Evolutionary conservation across 495 filamentous ascomycete genomes (phyloP).

Genomic region (Diplogelasinospora grovesii): DNA sequence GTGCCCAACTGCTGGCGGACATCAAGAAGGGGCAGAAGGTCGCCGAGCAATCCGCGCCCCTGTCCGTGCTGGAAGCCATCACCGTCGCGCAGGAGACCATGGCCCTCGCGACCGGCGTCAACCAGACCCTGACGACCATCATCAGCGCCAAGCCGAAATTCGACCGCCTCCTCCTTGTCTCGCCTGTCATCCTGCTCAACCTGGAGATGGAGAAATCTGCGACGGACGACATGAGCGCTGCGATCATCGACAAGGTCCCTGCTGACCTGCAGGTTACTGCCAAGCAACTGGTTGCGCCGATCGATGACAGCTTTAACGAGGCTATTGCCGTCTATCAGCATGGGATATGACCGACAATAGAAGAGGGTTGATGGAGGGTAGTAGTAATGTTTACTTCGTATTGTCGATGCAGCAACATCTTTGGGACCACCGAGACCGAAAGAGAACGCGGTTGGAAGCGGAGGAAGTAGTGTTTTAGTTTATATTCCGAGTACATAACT

Average conservation of each 20-base stretch:
- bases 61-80: constrained; percentile 15
- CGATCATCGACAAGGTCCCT: constrained; percentile 30
- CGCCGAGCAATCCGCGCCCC: constrained; percentile 16
- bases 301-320: constrained; percentile 22
- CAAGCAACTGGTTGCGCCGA: constrained; percentile 16
- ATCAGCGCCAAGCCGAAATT: constrained; percentile 28
- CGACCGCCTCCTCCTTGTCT: constrained; percentile 23
- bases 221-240: constrained; percentile 23
- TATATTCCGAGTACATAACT: too few relatives aligned
- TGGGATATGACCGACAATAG: background rate
- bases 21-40: constrained; percentile 24
- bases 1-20: constrained; percentile 20
- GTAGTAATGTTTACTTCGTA: background rate
- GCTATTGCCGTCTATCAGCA: constrained; percentile 23
- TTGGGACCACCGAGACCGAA: too few relatives aligned
- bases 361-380: too few relatives aligned
- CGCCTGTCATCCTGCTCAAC: constrained; percentile 27
- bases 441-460: too few relatives aligned
- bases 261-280: constrained; percentile 18
- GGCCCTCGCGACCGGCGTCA: constrained; percentile 18
- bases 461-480: too few relatives aligned
- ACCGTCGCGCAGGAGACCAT: constrained; percentile 19
- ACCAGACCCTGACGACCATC: constrained; percentile 20
- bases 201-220: constrained; percentile 27
- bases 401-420: background rate